Base-by-base conservation (phyloP, 202 grass and related monocot genomes). In the Carex sylvatica region DNA sequence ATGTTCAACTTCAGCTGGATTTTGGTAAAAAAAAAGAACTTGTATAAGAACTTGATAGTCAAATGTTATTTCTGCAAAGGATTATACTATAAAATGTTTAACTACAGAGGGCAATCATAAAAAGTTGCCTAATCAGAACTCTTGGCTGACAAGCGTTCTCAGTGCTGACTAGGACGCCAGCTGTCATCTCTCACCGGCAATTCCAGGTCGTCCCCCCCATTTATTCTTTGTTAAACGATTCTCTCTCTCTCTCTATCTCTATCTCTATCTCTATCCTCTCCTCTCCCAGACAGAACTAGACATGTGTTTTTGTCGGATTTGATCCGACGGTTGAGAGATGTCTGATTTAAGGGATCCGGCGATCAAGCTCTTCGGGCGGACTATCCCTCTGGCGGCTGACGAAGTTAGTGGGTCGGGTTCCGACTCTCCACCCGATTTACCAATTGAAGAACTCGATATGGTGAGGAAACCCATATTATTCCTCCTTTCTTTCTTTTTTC, bases 321-420 rank as follows among this genome's bases (percentile, higher is more conserved):
- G 78, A 66, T 53, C 36, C 28, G 69, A 78, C 55, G 54, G 80
- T 69, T 51, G 80, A 55, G 87, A 85, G 70, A 97, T 97, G 91
- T 86, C 83, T 86, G 91, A 92, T 82, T 83, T 80, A 24, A 88
- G 74, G 84, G 90, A 94, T 85, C 87, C 88, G 52, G 86, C 90
- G 58, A 90, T 97, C 86, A 97, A 89, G 86, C 91, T 97, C 54
- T 97, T 97, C 72, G 91, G 94, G 4, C 74, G 67, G 70, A 86
- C 84, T 74, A 92, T 94, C 67, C 85, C 93, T 68, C 61, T 87
- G 58, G 68, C 61, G 9, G 75, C 83, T 0, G 78, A 84, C 3
- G 79, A 35, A 20, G 42, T 62, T 65, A 78, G 16, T 18, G 76
- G 76, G 73, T 78, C 73, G 73, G 73, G 49, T 78, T 78, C 73